A percentile compares a stretch with the other conserved stretches of the same genome.
Conservation (phyloP, 345 rosid genomes). For the Eucalyptus curtisii region DNA sequence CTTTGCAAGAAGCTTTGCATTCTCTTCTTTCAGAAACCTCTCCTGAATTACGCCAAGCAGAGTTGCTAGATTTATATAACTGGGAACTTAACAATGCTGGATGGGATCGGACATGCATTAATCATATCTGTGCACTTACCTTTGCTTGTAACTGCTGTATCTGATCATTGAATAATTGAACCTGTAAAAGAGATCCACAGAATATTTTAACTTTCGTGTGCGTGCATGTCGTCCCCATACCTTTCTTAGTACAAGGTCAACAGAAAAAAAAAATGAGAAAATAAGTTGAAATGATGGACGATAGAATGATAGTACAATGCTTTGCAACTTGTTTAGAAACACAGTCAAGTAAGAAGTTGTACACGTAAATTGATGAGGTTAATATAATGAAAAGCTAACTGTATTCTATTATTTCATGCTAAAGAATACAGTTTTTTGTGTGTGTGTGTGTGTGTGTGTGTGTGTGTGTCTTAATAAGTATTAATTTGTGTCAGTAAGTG, state of each 20-base stretch:
- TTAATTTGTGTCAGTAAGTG: neutral
- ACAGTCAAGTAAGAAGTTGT: neutral
- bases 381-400: neutral
- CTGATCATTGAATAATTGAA: constrained; percentile 23
- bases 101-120: neutral
- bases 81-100: neutral
- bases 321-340: neutral
- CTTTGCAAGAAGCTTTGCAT: constrained; percentile 19
- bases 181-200: constrained; percentile 5
- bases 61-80: neutral
- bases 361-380: neutral
- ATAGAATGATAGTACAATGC: neutral
- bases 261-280: neutral
- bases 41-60: constrained; percentile 20
- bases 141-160: constrained; percentile 24
- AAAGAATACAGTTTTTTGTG: neutral
- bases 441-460: too few species aligned
- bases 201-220: neutral
- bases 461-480: neutral
- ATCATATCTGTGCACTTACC: constrained; percentile 4
- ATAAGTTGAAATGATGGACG: neutral
- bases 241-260: neutral
- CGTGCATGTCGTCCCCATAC: neutral
- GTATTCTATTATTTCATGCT: neutral
- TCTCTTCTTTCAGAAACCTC: constrained; percentile 24